Conservation (phyloP, 1,284 basidiomycete species). For the Cutaneotrichosporon dermatis region DNA sequence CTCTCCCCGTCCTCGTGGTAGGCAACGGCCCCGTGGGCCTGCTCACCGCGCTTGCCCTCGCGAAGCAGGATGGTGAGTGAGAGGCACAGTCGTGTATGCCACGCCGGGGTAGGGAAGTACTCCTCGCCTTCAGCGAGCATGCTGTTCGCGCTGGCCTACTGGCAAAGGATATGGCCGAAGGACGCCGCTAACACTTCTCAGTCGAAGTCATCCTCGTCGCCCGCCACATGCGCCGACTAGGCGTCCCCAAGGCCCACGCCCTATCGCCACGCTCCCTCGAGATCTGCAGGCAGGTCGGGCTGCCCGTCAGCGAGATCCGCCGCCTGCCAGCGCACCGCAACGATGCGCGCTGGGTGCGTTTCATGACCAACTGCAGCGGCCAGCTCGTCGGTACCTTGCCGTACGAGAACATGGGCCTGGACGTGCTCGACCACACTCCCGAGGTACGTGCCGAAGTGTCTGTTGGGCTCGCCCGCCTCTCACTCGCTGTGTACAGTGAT, state of each 20-base stretch:
- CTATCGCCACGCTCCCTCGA: slow-evolving; percentile 25
- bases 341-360: slow-evolving; percentile 24
- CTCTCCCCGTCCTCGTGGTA: slow-evolving; percentile 22
- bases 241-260: slow-evolving; percentile 27
- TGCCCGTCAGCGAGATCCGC: slow-evolving; percentile 18
- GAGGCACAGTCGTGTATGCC: too few species aligned
- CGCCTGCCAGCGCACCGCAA: slow-evolving; percentile 19
- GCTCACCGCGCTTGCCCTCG: slow-evolving; percentile 18
- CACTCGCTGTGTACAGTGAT: too few species aligned
- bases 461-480: too few species aligned
- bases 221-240: slow-evolving; percentile 24
- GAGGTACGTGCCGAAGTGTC: slow-evolving; percentile 19
- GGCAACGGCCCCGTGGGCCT: slow-evolving; percentile 27
- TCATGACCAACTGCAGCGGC: slow-evolving; percentile 24
- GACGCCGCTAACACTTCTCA: slow-evolving; percentile 1
- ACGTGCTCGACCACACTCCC: slow-evolving; percentile 21
- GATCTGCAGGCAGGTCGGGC: slow-evolving; percentile 24
- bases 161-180: background rate
- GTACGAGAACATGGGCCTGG: slow-evolving; percentile 23
- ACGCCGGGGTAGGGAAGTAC: too few species aligned
- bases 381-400: slow-evolving; percentile 23
- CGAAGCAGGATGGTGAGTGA: slow-evolving; percentile 21
- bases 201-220: slow-evolving; percentile 26
- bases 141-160: background rate
- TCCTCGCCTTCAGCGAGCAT: too few species aligned